phyloP scores from a whole-genome alignment of 148 eudicot species.

The Rhododendron molle region DNA sequence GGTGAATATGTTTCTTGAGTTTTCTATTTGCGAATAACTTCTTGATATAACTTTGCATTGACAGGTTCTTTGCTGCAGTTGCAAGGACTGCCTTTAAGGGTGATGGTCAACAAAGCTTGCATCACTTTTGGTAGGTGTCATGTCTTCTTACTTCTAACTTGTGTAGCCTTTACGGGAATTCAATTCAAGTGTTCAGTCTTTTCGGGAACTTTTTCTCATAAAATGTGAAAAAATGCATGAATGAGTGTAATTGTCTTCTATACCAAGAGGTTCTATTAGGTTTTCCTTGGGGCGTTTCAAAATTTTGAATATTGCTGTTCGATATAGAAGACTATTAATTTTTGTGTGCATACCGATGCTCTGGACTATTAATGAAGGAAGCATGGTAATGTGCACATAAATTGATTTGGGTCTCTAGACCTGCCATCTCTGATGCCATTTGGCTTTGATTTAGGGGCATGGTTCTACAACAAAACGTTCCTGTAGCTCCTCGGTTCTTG shows the following conservation, averaged over 20 bases:
- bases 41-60: conserved; percentile 16
- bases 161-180: background rate
- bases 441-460: too few species aligned
- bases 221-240: background rate
- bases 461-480: too few species aligned
- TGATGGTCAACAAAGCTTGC: conserved; percentile 92
- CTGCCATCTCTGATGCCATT: too few species aligned
- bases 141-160: background rate
- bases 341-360: too few species aligned
- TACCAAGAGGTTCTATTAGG: background rate
- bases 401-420: too few species aligned
- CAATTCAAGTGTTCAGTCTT: background rate
- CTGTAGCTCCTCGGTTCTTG: too few species aligned
- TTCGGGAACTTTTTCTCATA: background rate
- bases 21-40: conserved; percentile 8
- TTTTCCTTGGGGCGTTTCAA: background rate
- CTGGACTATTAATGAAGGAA: too few species aligned
- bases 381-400: too few species aligned
- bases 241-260: background rate
- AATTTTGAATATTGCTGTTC: background rate
- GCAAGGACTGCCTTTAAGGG: conserved; percentile 96
- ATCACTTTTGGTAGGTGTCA: conserved; percentile 77
- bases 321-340: background rate
- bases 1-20: conserved; percentile 20
- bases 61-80: conserved; percentile 91